Evolutionary conservation across 1,284 basidiomycete genomes (phyloP).

Genomic region (Puccinia sorghi): DNA sequence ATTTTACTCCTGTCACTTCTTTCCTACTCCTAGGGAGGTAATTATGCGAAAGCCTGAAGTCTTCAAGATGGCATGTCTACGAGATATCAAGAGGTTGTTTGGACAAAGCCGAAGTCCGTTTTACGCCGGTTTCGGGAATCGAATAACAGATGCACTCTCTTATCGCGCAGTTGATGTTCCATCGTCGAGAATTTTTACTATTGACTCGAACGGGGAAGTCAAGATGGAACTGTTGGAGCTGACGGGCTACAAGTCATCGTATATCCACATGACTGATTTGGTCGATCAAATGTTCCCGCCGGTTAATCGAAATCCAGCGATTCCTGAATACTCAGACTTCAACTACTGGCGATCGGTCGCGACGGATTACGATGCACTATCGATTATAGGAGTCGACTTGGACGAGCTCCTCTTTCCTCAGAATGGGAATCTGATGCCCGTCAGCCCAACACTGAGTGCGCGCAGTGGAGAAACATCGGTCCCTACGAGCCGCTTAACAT

Average conservation of each 20-base stretch:
- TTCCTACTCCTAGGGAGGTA: constrained; percentile 62
- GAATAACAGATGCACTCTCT: constrained; percentile 95
- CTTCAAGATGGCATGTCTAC: constrained; percentile 99
- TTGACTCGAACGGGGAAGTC: constrained; percentile 91
- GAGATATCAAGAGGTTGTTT: constrained; percentile 92
- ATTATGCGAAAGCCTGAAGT: constrained; percentile 98
- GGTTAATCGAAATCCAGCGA: constrained; percentile 62
- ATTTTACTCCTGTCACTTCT: background rate
- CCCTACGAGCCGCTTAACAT: constrained; percentile 42
- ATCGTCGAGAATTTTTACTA: constrained; percentile 94
- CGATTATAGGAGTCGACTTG: constrained; percentile 50
- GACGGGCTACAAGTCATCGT: constrained; percentile 95
- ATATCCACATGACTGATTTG: constrained; percentile 96
- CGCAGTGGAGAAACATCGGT: constrained; percentile 29
- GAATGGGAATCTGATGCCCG: constrained; percentile 11
- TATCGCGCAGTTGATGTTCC: constrained; percentile 95
- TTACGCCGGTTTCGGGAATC: constrained; percentile 97
- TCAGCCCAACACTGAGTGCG: constrained; percentile 29
- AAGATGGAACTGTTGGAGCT: constrained; percentile 95
- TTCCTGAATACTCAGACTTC: constrained; percentile 93
- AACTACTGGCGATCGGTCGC: constrained; percentile 79
- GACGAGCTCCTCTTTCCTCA: constrained; percentile 34
- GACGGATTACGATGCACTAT: constrained; percentile 52
- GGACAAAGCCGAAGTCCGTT: constrained; percentile 69
- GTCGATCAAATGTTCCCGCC: constrained; percentile 99